Conservation (phyloP, 2,329 filamentous ascomycete genomes). For the Eutypa lata region DNA sequence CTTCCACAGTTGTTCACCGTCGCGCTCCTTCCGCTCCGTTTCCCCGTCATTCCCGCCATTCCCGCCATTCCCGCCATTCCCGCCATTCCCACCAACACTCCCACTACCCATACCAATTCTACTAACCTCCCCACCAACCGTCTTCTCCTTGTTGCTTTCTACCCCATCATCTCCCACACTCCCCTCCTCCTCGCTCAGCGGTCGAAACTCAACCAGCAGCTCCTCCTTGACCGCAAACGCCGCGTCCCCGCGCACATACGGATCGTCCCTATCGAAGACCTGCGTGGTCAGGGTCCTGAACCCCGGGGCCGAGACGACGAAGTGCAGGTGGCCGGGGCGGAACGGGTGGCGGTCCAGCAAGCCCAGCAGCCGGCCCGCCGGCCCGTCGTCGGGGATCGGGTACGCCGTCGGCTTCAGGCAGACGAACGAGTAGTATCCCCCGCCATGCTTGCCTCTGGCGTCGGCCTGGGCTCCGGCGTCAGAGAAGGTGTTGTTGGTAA, state of each 20-base stretch:
- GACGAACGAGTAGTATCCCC: conserved; percentile 63
- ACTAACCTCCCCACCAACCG: no score
- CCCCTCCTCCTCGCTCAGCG: conserved; percentile 19
- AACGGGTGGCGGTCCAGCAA: conserved; percentile 55
- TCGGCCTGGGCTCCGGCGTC: no score
- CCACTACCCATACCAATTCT: conserved; percentile 51
- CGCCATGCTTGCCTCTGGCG: conserved; percentile 20
- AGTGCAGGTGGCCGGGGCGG: conserved; percentile 59
- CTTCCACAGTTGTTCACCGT: no score
- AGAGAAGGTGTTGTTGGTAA: no score
- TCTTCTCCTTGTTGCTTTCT: no score
- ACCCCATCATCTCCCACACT: conserved; percentile 21
- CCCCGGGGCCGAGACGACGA: conserved; percentile 42
- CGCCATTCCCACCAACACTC: conserved; percentile 28
- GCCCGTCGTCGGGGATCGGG: conserved; percentile 49
- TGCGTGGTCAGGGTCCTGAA: conserved; percentile 62
- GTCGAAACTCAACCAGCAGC: conserved; percentile 38
- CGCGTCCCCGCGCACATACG: conserved; percentile 53
- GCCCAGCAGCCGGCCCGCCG: conserved; percentile 48
- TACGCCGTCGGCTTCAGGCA: conserved; percentile 59
- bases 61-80: conserved; percentile 19
- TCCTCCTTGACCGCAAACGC: conserved; percentile 55
- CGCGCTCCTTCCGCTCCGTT: conserved; percentile 45
- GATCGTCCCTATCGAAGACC: conserved; percentile 67
- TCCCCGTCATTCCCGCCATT: conserved; percentile 27